Percentiles rank a stretch among this genome's conserved stretches.
Evolutionary conservation across 441 rosid species (phyloP).

Genomic region (Aleurites moluccanus): DNA sequence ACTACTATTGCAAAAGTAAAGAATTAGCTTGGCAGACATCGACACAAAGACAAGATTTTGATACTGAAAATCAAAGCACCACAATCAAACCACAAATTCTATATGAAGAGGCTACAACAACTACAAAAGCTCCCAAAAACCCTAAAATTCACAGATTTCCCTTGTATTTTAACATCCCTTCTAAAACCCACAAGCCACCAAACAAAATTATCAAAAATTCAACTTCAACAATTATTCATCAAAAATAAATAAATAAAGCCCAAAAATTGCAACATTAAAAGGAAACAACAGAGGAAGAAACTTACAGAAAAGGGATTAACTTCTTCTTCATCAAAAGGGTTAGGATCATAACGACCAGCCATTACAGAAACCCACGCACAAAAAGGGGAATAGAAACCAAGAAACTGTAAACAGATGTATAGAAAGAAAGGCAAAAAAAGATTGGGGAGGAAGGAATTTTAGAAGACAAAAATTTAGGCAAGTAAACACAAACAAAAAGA

Average conservation of each 20-base stretch:
- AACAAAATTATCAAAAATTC: constrained; percentile 8
- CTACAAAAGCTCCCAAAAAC: constrained; percentile 16
- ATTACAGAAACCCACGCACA: constrained; percentile 28
- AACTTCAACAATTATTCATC: not conserved
- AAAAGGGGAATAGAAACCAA: not conserved
- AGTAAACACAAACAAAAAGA: not conserved
- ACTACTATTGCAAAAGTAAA: not conserved
- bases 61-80: not conserved
- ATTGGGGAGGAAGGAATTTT: constrained; percentile 21
- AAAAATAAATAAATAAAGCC: not conserved
- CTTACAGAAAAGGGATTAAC: constrained; percentile 89
- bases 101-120: constrained; percentile 12
- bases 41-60: constrained; percentile 8
- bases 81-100: constrained; percentile 4
- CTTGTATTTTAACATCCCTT: not conserved
- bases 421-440: not conserved
- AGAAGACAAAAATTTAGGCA: not conserved
- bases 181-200: constrained; percentile 2
- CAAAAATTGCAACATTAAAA: not conserved
- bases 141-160: constrained; percentile 8
- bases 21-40: not conserved
- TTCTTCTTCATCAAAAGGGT: constrained; percentile 78
- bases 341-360: constrained; percentile 80
- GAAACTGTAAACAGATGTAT: not conserved
- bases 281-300: constrained; percentile 15